Evolutionary conservation across 2,329 filamentous ascomycete genomes (phyloP).

Genomic region (Dactylellina parvicollis): DNA sequence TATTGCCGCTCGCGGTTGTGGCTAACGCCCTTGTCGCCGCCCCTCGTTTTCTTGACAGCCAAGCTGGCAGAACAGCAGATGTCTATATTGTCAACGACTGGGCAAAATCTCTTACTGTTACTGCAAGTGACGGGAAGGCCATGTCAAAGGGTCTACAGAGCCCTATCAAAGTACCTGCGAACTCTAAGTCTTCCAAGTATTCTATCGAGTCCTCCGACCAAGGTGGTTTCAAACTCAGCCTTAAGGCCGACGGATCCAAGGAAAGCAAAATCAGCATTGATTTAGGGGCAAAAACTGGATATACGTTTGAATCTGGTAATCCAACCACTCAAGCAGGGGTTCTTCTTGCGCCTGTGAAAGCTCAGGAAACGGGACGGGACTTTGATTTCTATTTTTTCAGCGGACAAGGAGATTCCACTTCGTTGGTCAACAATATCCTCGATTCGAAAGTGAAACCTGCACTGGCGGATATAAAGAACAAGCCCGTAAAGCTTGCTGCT

Average conservation of each 20-base stretch:
- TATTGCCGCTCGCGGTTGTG: conserved; percentile 23
- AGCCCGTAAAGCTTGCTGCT: conserved; percentile 9
- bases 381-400: conserved; percentile 40
- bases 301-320: conserved; percentile 12
- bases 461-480: conserved; percentile 25
- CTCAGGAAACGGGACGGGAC: conserved; percentile 23
- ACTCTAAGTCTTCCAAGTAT: conserved; percentile 18
- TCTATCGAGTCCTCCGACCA: conserved; percentile 33
- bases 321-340: conserved; percentile 26
- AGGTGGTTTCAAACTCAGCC: conserved; percentile 32
- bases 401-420: conserved; percentile 27
- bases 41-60: conserved; percentile 9
- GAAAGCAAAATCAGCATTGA: conserved; percentile 30
- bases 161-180: conserved; percentile 9
- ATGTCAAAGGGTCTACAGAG: conserved; percentile 23
- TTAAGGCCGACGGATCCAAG: conserved; percentile 16
- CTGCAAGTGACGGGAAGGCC: conserved; percentile 16
- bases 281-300: conserved; percentile 30
- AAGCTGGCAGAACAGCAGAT: conserved; percentile 24
- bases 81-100: conserved; percentile 34
- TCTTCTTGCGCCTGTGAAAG: conserved; percentile 33
- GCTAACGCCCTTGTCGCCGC: conserved; percentile 39
- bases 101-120: conserved; percentile 21
- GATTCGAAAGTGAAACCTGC: conserved; percentile 22
- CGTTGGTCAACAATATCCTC: conserved; percentile 21